Evolutionary conservation across 306 rosid species (phyloP).

Genomic region (Ormosia semicastrata): DNA sequence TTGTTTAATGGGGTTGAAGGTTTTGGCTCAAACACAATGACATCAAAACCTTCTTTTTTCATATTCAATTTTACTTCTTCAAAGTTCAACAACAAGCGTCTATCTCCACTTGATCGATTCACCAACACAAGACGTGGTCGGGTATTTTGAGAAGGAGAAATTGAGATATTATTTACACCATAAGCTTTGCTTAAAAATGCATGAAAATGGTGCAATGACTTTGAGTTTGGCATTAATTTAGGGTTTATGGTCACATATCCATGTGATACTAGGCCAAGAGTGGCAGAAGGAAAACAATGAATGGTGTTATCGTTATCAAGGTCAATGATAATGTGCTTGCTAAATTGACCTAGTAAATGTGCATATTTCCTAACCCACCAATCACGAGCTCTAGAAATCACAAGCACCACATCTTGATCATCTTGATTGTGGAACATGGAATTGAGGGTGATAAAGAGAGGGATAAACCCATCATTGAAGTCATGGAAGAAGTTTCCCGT

Average conservation of each 20-base stretch:
- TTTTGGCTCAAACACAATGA: constrained; percentile 35
- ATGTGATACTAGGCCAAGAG: constrained; percentile 48
- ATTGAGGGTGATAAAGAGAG: constrained; percentile 44
- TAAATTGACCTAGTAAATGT: constrained; percentile 16
- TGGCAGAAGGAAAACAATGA: constrained; percentile 49
- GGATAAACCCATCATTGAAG: constrained; percentile 42
- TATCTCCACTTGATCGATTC: background rate
- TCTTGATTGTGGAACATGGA: constrained; percentile 3
- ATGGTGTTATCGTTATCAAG: constrained; percentile 42
- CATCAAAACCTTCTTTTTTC: constrained; percentile 36
- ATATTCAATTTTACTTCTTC: constrained; percentile 4
- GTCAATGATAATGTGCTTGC: constrained; percentile 39
- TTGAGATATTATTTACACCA: background rate
- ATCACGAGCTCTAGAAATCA: constrained; percentile 40
- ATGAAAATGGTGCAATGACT: constrained; percentile 30
- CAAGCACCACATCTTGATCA: constrained; percentile 25
- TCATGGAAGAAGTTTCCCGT: constrained; percentile 55
- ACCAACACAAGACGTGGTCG: background rate
- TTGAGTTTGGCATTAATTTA: constrained; percentile 2
- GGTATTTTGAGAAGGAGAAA: background rate
- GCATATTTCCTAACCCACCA: constrained; percentile 49
- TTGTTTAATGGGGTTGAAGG: background rate
- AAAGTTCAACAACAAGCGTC: constrained; percentile 23
- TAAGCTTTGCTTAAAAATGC: constrained; percentile 37
- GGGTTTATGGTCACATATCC: constrained; percentile 39